phyloP scores from a whole-genome alignment of 192 early-diverging fungal genomes.

The Rhizophagus clarus region DNA sequence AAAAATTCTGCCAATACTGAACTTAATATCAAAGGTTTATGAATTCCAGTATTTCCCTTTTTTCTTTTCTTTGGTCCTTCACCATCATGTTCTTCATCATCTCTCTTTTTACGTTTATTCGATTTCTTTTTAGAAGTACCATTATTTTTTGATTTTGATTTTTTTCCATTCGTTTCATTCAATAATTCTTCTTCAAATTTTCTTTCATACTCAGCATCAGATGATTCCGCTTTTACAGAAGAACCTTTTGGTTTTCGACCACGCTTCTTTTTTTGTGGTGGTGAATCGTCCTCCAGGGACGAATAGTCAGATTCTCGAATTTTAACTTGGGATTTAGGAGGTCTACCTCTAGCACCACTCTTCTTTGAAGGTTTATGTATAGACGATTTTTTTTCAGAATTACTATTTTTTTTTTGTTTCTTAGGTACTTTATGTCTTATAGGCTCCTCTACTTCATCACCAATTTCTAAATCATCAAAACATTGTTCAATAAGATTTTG shows the following conservation, averaged over 20 bases:
- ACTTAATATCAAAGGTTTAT: conserved; percentile 27
- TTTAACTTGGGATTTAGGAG: neutral
- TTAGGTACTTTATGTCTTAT: neutral
- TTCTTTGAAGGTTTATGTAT: conserved; percentile 3
- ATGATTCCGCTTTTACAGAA: neutral
- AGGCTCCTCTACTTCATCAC: neutral
- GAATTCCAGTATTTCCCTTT: conserved; percentile 20
- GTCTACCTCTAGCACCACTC: neutral
- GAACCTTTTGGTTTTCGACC: conserved; percentile 24
- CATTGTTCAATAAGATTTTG: conserved; percentile 18
- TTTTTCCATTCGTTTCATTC: conserved; percentile 12
- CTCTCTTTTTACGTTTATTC: conserved; percentile 15
- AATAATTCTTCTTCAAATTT: conserved; percentile 15
- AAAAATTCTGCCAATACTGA: conserved; percentile 17
- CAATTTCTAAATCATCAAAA: conserved; percentile 21
- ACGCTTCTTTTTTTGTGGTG: conserved; percentile 17
- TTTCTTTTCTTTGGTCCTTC: conserved; percentile 22
- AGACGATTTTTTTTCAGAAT: neutral
- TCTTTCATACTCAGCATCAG: conserved; percentile 8
- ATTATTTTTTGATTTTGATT: conserved; percentile 24
- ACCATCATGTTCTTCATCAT: conserved; percentile 21
- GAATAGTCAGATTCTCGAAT: neutral
- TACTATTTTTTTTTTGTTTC: conserved; percentile 9
- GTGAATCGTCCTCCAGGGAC: conserved; percentile 19
- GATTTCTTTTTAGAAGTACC: conserved; percentile 11